Base-by-base conservation (phyloP, 1,284 basidiomycete genomes). In the Sanghuangporus sanghuang region DNA sequence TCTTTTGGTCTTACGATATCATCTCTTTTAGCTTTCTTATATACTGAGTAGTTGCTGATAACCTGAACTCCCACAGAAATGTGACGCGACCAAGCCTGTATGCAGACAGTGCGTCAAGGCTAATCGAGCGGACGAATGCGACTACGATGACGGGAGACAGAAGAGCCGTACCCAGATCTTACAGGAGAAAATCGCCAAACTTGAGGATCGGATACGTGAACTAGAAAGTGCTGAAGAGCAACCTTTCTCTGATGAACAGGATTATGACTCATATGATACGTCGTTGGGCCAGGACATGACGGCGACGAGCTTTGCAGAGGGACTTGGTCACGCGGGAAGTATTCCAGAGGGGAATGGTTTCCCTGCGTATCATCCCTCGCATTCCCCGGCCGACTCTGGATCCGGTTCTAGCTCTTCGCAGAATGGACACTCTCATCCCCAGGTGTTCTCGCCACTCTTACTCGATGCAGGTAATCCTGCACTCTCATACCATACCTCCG, bases 101-200 rank as follows among this genome's bases (percentile, higher is more conserved):
- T 86, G 85, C 69, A 71, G 74, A n/a, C 83, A 84, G 67, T 87
- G 84, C 69, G 72, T 73, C 63, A 81, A 83, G 69, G 81, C 84
- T 71, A 81, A 80, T 70, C 74, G 84, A 39, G 72, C 74, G 2
- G 74, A 78, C 35, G 79, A 83, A 57, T 87, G 85, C 71, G 75
- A 80, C 63, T 87, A 85, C 73, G 83, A 86, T 69, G 85, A 86
- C 70, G 81, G 79, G 71, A 80, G 81, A 68, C 80, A 81, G 64
- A 85, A 85, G 70, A 85, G 82, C 68, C 79, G 84, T 32, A 86
- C 85, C 1, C 81, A 85, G 69, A 76, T 83, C 35, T 74, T 87
- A 39, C 82, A 81, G 67, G 83, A 85, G 67, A 84, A 84, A 69
- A 75, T 85, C 57, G 74, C 76, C 7, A 74, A 79, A 61, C 77